Conservation (phyloP, 2,329 filamentous ascomycete genomes). For the Exutisphaerella laricina region DNA sequence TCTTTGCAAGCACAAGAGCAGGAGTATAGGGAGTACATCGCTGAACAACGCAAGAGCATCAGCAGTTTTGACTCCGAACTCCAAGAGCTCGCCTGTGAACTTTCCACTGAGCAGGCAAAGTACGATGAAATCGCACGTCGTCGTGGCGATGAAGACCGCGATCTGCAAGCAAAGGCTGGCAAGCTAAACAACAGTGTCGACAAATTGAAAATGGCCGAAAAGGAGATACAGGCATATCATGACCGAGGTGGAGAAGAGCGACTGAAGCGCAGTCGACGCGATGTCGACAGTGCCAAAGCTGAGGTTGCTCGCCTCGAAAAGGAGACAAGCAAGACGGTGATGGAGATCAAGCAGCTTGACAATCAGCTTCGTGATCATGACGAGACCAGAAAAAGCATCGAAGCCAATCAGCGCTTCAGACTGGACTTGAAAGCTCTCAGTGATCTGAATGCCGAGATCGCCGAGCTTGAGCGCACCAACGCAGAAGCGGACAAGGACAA, state of each 20-base stretch:
- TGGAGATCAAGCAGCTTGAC: conserved; percentile 70
- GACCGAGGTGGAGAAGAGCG: conserved; percentile 67
- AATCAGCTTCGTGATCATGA: conserved; percentile 73
- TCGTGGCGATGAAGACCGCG: conserved; percentile 66
- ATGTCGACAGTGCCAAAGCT: conserved; percentile 62
- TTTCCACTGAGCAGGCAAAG: conserved; percentile 67
- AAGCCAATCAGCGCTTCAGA: conserved; percentile 82
- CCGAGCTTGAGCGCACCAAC: conserved; percentile 68
- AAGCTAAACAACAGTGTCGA: conserved; percentile 67
- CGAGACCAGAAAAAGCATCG: conserved; percentile 77
- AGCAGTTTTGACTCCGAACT: conserved; percentile 66
- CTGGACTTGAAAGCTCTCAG: conserved; percentile 66
- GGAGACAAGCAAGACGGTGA: conserved; percentile 62
- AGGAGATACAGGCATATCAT: conserved; percentile 74
- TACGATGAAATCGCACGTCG: conserved; percentile 71
- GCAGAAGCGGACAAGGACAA: conserved; percentile 76
- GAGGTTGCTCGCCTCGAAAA: conserved; percentile 60
- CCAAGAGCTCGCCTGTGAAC: conserved; percentile 66
- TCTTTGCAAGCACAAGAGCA: conserved; percentile 66
- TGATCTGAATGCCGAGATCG: conserved; percentile 62
- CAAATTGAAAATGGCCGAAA: conserved; percentile 68
- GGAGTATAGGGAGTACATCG: conserved; percentile 62
- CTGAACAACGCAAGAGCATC: conserved; percentile 64
- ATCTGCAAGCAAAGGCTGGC: conserved; percentile 64
- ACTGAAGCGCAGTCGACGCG: conserved; percentile 62